A percentile compares a stretch with the other conserved stretches of the same genome.
phyloP scores from a whole-genome alignment of 495 filamentous ascomycete genomes.

The Neurospora hispaniola region DNA sequence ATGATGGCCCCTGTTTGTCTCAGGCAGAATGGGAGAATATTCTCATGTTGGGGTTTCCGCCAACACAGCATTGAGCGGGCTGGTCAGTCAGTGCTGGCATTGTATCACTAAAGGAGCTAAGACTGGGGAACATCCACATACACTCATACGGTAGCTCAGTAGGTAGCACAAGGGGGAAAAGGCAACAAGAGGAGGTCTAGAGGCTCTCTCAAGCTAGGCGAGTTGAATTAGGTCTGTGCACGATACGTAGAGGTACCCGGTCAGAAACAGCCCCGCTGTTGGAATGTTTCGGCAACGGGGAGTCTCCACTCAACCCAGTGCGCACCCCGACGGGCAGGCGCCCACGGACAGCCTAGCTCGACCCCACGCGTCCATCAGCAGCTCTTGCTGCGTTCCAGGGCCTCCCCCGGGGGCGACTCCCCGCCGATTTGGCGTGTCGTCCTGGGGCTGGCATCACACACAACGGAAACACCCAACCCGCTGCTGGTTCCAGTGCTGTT shows the following conservation, averaged over 20 bases:
- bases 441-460: background rate
- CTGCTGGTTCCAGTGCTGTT: background rate
- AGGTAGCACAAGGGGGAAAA: background rate
- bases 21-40: background rate
- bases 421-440: background rate
- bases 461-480: background rate
- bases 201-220: background rate
- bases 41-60: background rate
- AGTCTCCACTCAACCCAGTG: background rate
- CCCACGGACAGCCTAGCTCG: background rate
- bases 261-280: background rate
- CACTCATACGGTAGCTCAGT: background rate
- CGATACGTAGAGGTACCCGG: background rate
- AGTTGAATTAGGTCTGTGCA: background rate
- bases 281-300: background rate
- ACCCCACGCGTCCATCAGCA: background rate
- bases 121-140: background rate
- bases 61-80: background rate
- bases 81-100: background rate
- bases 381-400: background rate
- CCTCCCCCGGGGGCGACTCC: background rate
- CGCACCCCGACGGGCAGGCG: background rate
- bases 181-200: background rate
- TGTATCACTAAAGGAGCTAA: background rate
- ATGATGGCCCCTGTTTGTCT: background rate